phyloP scores from a whole-genome alignment of 2,329 filamentous ascomycete species.

The Fonsecaea erecta region DNA sequence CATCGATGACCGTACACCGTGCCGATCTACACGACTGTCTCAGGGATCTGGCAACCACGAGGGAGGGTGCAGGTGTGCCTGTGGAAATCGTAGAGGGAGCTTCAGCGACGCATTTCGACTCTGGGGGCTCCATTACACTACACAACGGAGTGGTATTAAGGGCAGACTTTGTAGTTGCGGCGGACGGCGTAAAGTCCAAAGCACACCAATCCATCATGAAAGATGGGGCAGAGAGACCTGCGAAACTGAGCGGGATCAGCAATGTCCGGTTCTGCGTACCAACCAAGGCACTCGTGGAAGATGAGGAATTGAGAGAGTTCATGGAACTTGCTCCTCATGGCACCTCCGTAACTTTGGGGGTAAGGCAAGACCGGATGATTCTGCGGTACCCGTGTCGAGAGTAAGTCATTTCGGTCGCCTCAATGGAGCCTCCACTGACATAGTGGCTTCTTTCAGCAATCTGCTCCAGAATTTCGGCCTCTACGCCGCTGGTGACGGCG shows the following conservation, averaged over 20 bases:
- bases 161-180: constrained; percentile 17
- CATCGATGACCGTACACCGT: not conserved
- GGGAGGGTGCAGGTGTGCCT: not conserved
- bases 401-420: constrained; percentile 5
- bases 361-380: constrained; percentile 15
- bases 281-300: not conserved
- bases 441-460: not conserved
- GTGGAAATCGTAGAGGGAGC: not conserved
- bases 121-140: not conserved
- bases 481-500: not conserved
- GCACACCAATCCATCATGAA: not conserved
- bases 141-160: not conserved
- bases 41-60: not conserved
- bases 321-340: not conserved
- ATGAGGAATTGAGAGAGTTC: not conserved
- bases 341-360: not conserved
- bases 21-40: not conserved
- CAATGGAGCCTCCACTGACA: not conserved
- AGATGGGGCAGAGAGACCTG: not conserved
- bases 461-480: not conserved
- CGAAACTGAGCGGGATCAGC: not conserved
- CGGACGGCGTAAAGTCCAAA: constrained; percentile 18
- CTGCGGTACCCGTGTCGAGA: constrained; percentile 17
- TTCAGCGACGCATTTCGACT: not conserved
- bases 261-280: not conserved